These are phyloP conservation scores for Venturia carpophila DNA, from an alignment of 2,329 filamentous ascomycete species.

Conservation along the genomic window DNA sequence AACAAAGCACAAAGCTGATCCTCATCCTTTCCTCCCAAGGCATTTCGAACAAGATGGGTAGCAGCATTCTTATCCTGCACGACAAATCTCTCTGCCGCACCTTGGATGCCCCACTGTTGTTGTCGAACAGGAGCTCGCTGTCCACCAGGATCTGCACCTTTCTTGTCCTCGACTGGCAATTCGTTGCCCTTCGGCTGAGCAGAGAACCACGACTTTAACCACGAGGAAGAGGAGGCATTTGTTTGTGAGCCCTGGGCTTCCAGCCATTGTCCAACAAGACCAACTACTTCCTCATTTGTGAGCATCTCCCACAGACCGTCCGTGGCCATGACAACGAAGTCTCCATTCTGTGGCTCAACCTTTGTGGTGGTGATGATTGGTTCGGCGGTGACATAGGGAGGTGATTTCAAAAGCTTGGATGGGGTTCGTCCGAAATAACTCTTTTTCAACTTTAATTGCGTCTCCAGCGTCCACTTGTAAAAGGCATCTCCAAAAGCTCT, in stretches of 20 bases:
- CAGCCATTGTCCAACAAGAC: slow-evolving; percentile 93
- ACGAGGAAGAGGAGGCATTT: slow-evolving; percentile 44
- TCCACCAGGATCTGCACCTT: slow-evolving; percentile 47
- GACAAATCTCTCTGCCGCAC: slow-evolving; percentile 73
- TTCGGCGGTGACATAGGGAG: slow-evolving; percentile 95
- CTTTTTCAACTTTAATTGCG: slow-evolving; percentile 70
- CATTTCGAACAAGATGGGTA: slow-evolving; percentile 91
- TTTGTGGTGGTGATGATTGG: slow-evolving; percentile 90
- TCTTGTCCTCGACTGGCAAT: slow-evolving; percentile 66
- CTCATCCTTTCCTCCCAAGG: slow-evolving; percentile 82
- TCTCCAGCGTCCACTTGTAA: slow-evolving; percentile 91
- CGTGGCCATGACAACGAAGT: slow-evolving; percentile 93
- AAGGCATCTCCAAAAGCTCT: slow-evolving; percentile 92
- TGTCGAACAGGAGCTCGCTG: slow-evolving; percentile 83
- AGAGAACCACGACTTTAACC: slow-evolving; percentile 64
- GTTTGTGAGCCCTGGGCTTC: slow-evolving; percentile 48
- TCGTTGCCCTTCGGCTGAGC: slow-evolving; percentile 39
- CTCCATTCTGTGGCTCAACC: slow-evolving; percentile 78
- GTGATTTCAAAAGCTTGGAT: slow-evolving; percentile 72
- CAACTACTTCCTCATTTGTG: slow-evolving; percentile 95
- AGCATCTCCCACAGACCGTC: slow-evolving; percentile 99
- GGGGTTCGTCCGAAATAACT: slow-evolving; percentile 83
- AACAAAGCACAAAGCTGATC: slow-evolving; percentile 91
- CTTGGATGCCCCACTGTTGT: slow-evolving; percentile 80
- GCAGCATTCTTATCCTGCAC: slow-evolving; percentile 94